Conservation (phyloP, 2,329 filamentous ascomycete genomes). For the Fusarium sarcochroum region DNA sequence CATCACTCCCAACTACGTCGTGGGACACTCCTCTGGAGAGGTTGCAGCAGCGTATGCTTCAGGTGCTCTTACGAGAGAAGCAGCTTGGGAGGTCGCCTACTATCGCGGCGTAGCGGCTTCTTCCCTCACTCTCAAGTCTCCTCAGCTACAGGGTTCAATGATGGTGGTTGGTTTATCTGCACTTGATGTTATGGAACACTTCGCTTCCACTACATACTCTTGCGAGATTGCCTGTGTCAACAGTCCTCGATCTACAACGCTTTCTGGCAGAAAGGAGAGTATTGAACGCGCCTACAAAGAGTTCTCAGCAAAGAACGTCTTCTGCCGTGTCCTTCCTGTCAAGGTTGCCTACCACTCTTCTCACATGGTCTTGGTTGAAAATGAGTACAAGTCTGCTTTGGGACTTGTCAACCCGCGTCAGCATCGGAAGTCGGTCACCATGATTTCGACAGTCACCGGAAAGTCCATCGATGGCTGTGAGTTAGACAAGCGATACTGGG, state of each 20-base stretch:
- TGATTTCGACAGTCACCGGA: slow-evolving; percentile 61
- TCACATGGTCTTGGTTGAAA: slow-evolving; percentile 58
- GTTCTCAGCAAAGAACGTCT: slow-evolving; percentile 51
- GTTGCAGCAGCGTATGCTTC: slow-evolving; percentile 61
- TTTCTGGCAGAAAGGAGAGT: slow-evolving; percentile 57
- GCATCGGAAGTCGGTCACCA: slow-evolving; percentile 40
- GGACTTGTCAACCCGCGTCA: slow-evolving; percentile 37
- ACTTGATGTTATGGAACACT: slow-evolving; percentile 48
- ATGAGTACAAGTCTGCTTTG: slow-evolving; percentile 54
- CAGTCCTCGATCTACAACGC: slow-evolving; percentile 59
- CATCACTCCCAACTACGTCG: slow-evolving; percentile 53
- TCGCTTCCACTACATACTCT: slow-evolving; percentile 37
- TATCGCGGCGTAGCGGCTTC: slow-evolving; percentile 56
- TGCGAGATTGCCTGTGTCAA: slow-evolving; percentile 61
- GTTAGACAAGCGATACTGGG: slow-evolving; percentile 60
- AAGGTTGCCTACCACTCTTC: slow-evolving; percentile 61
- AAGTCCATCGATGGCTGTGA: slow-evolving; percentile 39
- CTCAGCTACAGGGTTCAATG: slow-evolving; percentile 57
- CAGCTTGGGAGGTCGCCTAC: slow-evolving; percentile 60
- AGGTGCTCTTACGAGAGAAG: slow-evolving; percentile 53
- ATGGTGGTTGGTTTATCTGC: slow-evolving; percentile 57
- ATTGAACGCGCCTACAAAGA: slow-evolving; percentile 52
- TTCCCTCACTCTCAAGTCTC: slow-evolving; percentile 46
- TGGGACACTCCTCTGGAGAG: slow-evolving; percentile 64
- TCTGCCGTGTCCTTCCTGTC: slow-evolving; percentile 55